Evolutionary conservation across 139 green algal species (phyloP).

Genomic region (Micromonas commoda): DNA sequence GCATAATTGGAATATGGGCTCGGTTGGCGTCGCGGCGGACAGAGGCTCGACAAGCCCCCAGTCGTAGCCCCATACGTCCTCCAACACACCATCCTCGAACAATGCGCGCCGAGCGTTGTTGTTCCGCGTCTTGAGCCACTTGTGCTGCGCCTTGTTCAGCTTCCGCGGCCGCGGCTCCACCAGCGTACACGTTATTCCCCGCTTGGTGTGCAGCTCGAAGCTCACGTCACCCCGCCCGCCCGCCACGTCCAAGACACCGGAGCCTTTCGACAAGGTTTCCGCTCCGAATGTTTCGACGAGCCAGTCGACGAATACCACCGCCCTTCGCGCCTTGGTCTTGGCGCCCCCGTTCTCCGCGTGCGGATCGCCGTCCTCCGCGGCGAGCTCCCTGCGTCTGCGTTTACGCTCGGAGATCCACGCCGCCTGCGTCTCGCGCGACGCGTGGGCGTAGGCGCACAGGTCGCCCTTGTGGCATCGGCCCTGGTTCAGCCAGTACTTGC

Average conservation of each 20-base stretch:
- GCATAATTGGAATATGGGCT: too few relatives aligned
- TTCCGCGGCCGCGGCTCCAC: slow-evolving; percentile 56
- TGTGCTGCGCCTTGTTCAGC: slow-evolving; percentile 38
- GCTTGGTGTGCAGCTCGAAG: slow-evolving; percentile 48
- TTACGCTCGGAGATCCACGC: slow-evolving; percentile 22
- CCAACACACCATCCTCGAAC: slow-evolving; percentile 1
- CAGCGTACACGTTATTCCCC: slow-evolving; percentile 47
- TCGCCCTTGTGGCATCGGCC: slow-evolving; percentile 43
- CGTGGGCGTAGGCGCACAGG: slow-evolving; percentile 43
- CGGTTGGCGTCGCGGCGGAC: too few relatives aligned
- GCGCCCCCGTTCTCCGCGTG: not conserved
- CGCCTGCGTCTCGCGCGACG: not conserved
- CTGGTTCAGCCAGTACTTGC: slow-evolving; percentile 55
- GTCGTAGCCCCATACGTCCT: too few relatives aligned
- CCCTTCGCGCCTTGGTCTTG: slow-evolving; percentile 44
- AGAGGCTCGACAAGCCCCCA: too few relatives aligned
- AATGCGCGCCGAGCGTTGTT: not conserved
- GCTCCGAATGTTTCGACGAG: slow-evolving; percentile 47
- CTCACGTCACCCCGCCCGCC: slow-evolving; percentile 48
- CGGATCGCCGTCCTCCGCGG: slow-evolving; percentile 7
- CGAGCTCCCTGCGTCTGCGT: not conserved
- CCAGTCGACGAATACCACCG: slow-evolving; percentile 50
- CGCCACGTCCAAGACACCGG: slow-evolving; percentile 64
- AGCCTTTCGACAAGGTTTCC: slow-evolving; percentile 36
- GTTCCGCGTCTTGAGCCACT: slow-evolving; percentile 8